Evolutionary conservation across 495 filamentous ascomycete genomes (phyloP), one percentile per base, ranked within the genome.

Genomic region (Oleoguttula mirabilis): DNA sequence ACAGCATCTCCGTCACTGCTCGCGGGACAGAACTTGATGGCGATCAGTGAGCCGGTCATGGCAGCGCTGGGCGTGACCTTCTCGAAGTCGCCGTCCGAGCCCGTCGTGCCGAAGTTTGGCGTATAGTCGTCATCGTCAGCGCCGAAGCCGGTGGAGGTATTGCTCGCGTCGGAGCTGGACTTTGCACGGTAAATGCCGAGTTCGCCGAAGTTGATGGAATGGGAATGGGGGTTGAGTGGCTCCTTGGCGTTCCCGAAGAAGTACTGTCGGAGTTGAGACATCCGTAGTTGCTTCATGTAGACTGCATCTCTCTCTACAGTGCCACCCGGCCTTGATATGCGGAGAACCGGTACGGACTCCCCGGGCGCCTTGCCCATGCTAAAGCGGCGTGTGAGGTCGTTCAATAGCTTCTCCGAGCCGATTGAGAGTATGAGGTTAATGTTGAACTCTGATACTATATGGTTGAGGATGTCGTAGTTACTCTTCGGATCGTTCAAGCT

Each of bases 191-290:
- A 94, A 28, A 98, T 70, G 2, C 67, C 68, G 15, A 94, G 56
- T 3, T 79, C 70, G 40, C 73, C 67, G 52, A 86, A 92, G 44
- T 82, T 73, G 8, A 88, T 69, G 34, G 79, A 77, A 53, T 88
- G 80, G 0, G 82, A 86, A 49, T 84, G 82, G 0, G 90, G 90
- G 19, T 80, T 92, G 3, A 99, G 66, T 0, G 84, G 84, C 39
- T 76, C 69, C 48, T 77, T 80, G 56, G 69, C 48, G 45, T 80
- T 78, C 2, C 90, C 90, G 59, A 95, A 96, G 67, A 96, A 99
- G 60, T 96, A 99, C 43, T 87, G 76, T 40, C 78, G 79, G 14
- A 95, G 86, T 22, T 80, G 75, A 0, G 77, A 75, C 45, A 88
- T 81, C 20, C 77, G 69, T 3, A 74, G 60, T 21, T 72, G 67